Percentiles rank a stretch among this genome's conserved stretches.
phyloP scores from a whole-genome alignment of 2,329 filamentous ascomycete species.

The Epichloe glyceriae region DNA sequence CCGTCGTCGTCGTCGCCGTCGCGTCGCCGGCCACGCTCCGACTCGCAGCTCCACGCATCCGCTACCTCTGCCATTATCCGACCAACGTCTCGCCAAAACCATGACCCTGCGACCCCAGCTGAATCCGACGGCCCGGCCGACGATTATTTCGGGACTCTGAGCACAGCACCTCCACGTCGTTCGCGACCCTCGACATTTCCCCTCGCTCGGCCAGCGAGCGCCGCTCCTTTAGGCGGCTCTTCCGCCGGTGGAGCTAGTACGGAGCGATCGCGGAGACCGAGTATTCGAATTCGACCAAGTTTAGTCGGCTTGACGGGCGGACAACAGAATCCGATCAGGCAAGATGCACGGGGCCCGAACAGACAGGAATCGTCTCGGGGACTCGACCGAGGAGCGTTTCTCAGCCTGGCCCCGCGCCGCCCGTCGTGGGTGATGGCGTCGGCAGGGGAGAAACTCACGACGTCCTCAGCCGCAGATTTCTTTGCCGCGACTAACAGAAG shows the following conservation, averaged over 20 bases:
- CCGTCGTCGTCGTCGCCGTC: background rate
- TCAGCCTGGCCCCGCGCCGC: constrained; percentile 18
- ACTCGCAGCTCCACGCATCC: background rate
- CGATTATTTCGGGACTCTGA: constrained; percentile 1
- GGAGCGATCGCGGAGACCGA: constrained; percentile 9
- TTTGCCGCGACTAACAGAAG: constrained; percentile 27
- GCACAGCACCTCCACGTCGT: background rate
- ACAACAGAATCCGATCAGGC: background rate
- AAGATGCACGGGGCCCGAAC: background rate
- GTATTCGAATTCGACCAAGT: constrained; percentile 13
- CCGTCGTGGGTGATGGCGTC: constrained; percentile 9
- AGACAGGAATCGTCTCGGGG: background rate
- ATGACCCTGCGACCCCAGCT: background rate
- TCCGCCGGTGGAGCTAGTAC: background rate
- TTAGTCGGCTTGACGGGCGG: constrained; percentile 3
- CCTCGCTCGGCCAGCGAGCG: constrained; percentile 1
- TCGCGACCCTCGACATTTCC: constrained; percentile 5
- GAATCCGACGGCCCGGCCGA: constrained; percentile 1
- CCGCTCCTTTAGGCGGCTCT: background rate
- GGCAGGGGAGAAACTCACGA: constrained; percentile 16
- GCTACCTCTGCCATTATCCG: background rate
- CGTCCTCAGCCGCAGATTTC: constrained; percentile 20
- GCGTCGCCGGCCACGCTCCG: constrained; percentile 1
- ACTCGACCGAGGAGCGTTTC: constrained; percentile 24
- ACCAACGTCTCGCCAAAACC: background rate